phyloP scores from a whole-genome alignment of 164 flowering plant genomes.

The Brasenia schreberi region DNA sequence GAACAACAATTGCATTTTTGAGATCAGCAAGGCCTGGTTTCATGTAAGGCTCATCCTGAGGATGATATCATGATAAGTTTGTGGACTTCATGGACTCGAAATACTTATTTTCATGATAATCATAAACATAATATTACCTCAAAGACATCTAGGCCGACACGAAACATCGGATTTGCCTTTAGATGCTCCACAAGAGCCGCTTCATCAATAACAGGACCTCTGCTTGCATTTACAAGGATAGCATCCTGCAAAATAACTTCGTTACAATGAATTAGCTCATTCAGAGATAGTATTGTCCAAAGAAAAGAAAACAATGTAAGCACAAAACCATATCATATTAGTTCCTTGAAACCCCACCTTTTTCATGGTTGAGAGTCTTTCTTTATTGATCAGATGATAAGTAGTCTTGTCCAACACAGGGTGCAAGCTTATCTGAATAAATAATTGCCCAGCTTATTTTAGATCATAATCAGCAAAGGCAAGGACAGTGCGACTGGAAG shows the following conservation, averaged over 20 bases:
- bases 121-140: constrained; percentile 43
- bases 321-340: too few species aligned
- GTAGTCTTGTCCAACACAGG: constrained; percentile 93
- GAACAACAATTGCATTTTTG: constrained; percentile 89
- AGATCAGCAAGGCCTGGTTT: constrained; percentile 90
- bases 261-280: not conserved
- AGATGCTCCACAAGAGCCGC: constrained; percentile 89
- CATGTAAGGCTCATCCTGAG: constrained; percentile 93
- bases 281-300: not conserved
- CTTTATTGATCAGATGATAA: constrained; percentile 83
- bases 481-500: not conserved
- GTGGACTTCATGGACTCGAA: not conserved
- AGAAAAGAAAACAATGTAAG: too few species aligned
- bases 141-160: constrained; percentile 96
- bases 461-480: too few species aligned
- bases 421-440: constrained; percentile 75
- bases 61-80: not conserved
- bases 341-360: constrained; percentile 30
- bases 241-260: constrained; percentile 45
- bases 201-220: constrained; percentile 96
- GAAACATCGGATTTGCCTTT: constrained; percentile 87
- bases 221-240: constrained; percentile 82
- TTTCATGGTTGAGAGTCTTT: constrained; percentile 80
- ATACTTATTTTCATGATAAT: not conserved
- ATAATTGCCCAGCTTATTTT: not conserved